A percentile compares a stretch with the other conserved stretches of the same genome.
phyloP scores from a whole-genome alignment of 805 yeast species.

The Yamadazyma phyllophila region DNA sequence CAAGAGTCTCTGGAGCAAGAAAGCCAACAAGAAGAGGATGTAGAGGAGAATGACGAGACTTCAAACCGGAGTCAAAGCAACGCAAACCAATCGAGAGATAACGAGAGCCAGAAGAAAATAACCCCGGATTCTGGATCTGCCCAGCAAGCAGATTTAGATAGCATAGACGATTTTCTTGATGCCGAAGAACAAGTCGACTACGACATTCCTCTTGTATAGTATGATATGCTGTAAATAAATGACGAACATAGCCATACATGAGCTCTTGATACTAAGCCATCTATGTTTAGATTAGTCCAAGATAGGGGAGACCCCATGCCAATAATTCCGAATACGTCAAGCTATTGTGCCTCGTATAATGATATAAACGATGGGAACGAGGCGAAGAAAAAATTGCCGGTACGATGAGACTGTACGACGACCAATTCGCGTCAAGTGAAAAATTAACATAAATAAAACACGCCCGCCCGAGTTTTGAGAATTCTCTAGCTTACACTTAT shows the following conservation, averaged over 20 bases:
- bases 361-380: slow-evolving; percentile 10
- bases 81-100: too few species aligned
- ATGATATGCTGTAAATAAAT: too few species aligned
- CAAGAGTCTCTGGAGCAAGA: slow-evolving; percentile 7
- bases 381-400: neutral
- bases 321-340: too few species aligned
- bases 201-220: slow-evolving; percentile 18
- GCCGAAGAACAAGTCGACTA: slow-evolving; percentile 40
- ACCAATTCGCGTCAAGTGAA: neutral
- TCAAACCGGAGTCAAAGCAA: neutral
- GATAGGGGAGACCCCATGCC: too few species aligned
- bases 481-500: neutral
- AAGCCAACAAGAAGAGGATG: slow-evolving; percentile 12
- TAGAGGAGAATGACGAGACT: slow-evolving; percentile 5
- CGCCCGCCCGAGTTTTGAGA: neutral
- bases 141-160: slow-evolving; percentile 17
- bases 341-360: neutral
- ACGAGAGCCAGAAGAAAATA: too few species aligned
- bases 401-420: slow-evolving; percentile 1
- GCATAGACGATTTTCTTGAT: slow-evolving; percentile 35
- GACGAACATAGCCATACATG: too few species aligned
- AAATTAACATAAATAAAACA: slow-evolving; percentile 6
- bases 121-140: neutral
- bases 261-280: too few species aligned
- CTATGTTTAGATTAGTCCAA: too few species aligned